A percentile compares a stretch with the other conserved stretches of the same genome.
These are phyloP conservation scores for Calycina herbarum DNA, from an alignment of 2,329 filamentous ascomycete genomes.

Conservation along the genomic window DNA sequence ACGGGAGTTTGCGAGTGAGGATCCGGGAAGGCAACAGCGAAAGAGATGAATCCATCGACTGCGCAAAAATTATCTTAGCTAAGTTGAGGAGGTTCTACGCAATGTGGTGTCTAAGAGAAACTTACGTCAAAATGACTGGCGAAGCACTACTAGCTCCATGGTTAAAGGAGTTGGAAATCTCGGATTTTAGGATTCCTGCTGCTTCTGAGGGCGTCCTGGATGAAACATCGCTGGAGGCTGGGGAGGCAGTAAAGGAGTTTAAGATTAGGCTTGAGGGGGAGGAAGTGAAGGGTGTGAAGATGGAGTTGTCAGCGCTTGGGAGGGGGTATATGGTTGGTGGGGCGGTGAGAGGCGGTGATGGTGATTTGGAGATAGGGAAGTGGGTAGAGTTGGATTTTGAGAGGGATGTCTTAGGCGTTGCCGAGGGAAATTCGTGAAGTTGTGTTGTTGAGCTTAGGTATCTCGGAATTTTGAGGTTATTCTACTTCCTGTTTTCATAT, in stretches of 20 bases:
- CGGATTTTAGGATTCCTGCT: constrained; percentile 46
- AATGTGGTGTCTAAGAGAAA: constrained; percentile 77
- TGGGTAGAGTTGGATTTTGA: constrained; percentile 28
- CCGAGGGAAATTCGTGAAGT: constrained; percentile 16
- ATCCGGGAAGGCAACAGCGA: constrained; percentile 13
- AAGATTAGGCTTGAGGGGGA: constrained; percentile 30
- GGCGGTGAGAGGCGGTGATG: constrained; percentile 23
- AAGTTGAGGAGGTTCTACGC: constrained; percentile 73
- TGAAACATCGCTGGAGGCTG: constrained; percentile 24
- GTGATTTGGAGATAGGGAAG: constrained; percentile 10
- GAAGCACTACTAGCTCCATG: constrained; percentile 74
- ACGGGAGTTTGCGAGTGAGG: constrained; percentile 22
- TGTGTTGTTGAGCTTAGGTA: too few species aligned
- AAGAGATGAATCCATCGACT: constrained; percentile 32
- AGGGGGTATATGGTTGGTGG: constrained; percentile 35
- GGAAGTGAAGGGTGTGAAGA: constrained; percentile 32
- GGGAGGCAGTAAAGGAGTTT: constrained; percentile 26
- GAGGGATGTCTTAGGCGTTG: constrained; percentile 29
- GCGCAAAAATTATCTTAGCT: constrained; percentile 49
- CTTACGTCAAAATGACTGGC: constrained; percentile 81
- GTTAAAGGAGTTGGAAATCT: constrained; percentile 70
- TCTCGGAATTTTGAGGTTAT: too few species aligned
- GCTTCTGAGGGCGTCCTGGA: constrained; percentile 17
- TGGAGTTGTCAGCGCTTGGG: constrained; percentile 34
- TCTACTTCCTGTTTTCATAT: too few species aligned